Base-by-base conservation (phyloP, 352 stramenopile species). In the Aphanomyces astaci region DNA sequence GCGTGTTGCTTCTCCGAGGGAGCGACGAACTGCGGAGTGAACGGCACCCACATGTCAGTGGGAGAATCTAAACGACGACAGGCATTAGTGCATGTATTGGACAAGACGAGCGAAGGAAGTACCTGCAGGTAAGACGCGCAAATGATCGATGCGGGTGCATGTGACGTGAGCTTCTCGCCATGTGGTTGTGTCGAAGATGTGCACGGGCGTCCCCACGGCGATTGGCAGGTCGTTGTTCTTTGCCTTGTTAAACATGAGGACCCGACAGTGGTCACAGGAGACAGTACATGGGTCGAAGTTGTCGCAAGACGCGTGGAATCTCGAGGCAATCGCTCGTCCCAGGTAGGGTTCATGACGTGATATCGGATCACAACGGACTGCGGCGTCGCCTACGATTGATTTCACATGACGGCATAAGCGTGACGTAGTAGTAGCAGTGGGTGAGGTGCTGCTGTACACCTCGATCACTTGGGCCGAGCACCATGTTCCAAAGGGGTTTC, bases 401-500 rank as follows among this genome's bases (percentile, higher is more conserved):
- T n/a, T n/a, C n/a, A n/a, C n/a, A n/a, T n/a, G n/a, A n/a, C n/a
- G n/a, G n/a, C n/a, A n/a, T n/a, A n/a, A n/a, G n/a, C 36, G 36
- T 15, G 36, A 15, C 36, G 36, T 43, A 15, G 36, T 43, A 15
- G 15, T 15, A 32, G 24, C 36, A 13, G 30, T 3, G 62, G 46
- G 10, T 3, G 22, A 15, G 5, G 43, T 49, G 15, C 27, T 27
- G 10, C 33, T 2, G 45, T 71, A 40, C 64, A 87, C 79, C 22
- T 75, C 75, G 4, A 85, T 32, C 39, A 89, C 66, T 67, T 73
- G 74, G 24, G 82, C 86, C 13, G 82, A 81, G 72, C 86, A 91
- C 86, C 86, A 94, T 70, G 90, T 94, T 31, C 84, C 84, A 65
- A 94, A 94, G 3, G 80, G 66, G 53, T 94, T 94, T 64, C 89